phyloP scores from a whole-genome alignment of 2,329 filamentous ascomycete species.

The Dactylella cylindrospora region DNA sequence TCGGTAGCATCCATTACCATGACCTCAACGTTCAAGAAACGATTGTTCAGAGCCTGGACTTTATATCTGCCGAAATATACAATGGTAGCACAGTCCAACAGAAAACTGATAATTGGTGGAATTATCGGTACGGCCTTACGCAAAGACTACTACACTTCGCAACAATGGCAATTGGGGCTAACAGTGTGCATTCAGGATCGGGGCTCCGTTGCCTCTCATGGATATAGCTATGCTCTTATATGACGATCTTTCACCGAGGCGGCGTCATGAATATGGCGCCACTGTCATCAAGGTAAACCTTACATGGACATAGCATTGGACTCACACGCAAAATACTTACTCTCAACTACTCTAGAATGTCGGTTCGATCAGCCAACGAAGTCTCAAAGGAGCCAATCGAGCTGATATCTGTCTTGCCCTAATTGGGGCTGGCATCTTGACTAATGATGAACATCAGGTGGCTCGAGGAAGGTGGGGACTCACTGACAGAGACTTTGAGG shows the following conservation, averaged over 20 bases:
- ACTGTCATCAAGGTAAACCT: slow-evolving; percentile 34
- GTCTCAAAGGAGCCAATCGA: slow-evolving; percentile 39
- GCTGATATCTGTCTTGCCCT: slow-evolving; percentile 38
- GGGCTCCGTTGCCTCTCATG: slow-evolving; percentile 36
- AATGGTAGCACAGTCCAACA: slow-evolving; percentile 27
- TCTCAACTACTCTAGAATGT: slow-evolving; percentile 14
- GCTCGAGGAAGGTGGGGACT: slow-evolving; percentile 32
- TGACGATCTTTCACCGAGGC: slow-evolving; percentile 34
- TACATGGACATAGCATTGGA: not conserved
- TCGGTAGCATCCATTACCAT: slow-evolving; percentile 33
- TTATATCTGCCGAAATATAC: slow-evolving; percentile 33
- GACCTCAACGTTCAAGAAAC: slow-evolving; percentile 40
- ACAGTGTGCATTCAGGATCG: slow-evolving; percentile 25
- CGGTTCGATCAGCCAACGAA: slow-evolving; percentile 25
- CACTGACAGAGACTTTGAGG: slow-evolving; percentile 21
- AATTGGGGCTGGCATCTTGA: slow-evolving; percentile 36
- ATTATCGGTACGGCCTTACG: slow-evolving; percentile 28
- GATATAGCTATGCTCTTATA: slow-evolving; percentile 44
- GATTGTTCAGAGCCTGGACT: slow-evolving; percentile 38
- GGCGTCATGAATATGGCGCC: slow-evolving; percentile 27
- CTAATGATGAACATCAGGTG: slow-evolving; percentile 28
- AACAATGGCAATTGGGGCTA: not conserved
- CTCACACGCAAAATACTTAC: slow-evolving; percentile 1
- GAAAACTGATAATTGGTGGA: slow-evolving; percentile 44
- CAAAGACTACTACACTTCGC: not conserved